phyloP scores from a whole-genome alignment of 257 asterid genomes.

The Marsdenia floribunda region DNA sequence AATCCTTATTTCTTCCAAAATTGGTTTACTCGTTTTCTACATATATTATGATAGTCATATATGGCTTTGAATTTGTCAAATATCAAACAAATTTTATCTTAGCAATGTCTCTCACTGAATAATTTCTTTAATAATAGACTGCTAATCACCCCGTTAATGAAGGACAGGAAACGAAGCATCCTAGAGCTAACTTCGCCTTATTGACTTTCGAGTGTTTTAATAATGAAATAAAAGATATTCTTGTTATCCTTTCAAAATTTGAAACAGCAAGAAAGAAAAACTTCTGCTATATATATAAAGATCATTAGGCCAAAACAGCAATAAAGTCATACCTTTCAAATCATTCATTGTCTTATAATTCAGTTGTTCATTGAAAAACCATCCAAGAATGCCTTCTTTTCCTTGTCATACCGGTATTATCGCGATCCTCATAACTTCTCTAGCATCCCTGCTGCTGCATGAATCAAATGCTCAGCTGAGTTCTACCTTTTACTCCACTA shows the following conservation, averaged over 20 bases:
- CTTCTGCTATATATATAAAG: background rate
- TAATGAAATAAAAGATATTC: background rate
- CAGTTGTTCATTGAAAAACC: background rate
- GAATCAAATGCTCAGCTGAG: conserved; percentile 41
- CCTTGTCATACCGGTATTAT: conserved; percentile 8
- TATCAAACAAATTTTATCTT: background rate
- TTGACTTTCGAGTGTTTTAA: background rate
- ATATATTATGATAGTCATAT: background rate
- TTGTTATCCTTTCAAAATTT: background rate
- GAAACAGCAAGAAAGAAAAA: background rate
- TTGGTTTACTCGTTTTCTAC: conserved; percentile 1
- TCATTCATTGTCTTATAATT: background rate
- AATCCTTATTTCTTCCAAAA: background rate
- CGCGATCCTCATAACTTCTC: background rate
- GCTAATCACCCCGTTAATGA: background rate
- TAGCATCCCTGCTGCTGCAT: conserved; percentile 21
- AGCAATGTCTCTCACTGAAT: background rate
- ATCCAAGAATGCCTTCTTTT: conserved; percentile 24
- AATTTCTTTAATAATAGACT: no score
- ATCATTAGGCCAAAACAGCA: background rate
- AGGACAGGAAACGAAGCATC: conserved; percentile 1
- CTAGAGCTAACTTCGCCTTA: background rate
- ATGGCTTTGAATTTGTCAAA: background rate
- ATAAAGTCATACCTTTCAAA: background rate
- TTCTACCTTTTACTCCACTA: conserved; percentile 41